These are phyloP conservation scores for Pleurotus tuber-regium DNA, from an alignment of 768 basidiomycete species.

Conservation along the genomic window DNA sequence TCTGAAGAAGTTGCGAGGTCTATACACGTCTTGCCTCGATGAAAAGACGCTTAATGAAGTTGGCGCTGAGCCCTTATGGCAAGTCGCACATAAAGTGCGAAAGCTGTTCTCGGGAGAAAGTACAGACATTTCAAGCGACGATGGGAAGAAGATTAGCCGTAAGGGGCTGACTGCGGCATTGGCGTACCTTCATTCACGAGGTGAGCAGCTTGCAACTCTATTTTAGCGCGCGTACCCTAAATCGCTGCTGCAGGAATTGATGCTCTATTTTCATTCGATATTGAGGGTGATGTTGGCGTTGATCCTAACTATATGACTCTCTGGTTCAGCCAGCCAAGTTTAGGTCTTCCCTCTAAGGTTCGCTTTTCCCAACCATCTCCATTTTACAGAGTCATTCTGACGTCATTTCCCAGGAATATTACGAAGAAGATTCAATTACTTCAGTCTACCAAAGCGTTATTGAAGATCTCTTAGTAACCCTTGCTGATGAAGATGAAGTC, in stretches of 20 bases:
- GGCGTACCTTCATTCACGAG: conserved; percentile 84
- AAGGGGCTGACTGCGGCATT: conserved; percentile 78
- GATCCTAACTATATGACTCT: conserved; percentile 86
- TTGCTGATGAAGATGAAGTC: conserved; percentile 45
- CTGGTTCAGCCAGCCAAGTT: conserved; percentile 78
- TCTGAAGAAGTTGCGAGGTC: conserved; percentile 60
- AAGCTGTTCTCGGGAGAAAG: conserved; percentile 49
- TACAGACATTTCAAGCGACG: conserved; percentile 27
- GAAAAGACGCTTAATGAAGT: conserved; percentile 72
- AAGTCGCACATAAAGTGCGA: conserved; percentile 61
- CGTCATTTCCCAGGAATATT: conserved; percentile 68
- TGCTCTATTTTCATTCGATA: conserved; percentile 74
- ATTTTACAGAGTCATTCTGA: conserved; percentile 4
- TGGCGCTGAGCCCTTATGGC: conserved; percentile 68
- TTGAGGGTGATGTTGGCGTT: conserved; percentile 84
- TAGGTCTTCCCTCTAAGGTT: conserved; percentile 89
- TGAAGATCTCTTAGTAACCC: conserved; percentile 58
- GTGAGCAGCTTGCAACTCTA: conserved; percentile 37
- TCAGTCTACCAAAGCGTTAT: conserved; percentile 70
- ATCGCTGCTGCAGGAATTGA: conserved; percentile 53
- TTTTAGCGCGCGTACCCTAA: no score
- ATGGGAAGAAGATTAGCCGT: conserved; percentile 26
- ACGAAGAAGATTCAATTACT: conserved; percentile 69
- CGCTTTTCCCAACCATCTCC: conserved; percentile 12
- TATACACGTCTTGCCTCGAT: conserved; percentile 82